Evolutionary conservation across 2,329 filamentous ascomycete species (phyloP).

Genomic region (Pyrenophora teres): DNA sequence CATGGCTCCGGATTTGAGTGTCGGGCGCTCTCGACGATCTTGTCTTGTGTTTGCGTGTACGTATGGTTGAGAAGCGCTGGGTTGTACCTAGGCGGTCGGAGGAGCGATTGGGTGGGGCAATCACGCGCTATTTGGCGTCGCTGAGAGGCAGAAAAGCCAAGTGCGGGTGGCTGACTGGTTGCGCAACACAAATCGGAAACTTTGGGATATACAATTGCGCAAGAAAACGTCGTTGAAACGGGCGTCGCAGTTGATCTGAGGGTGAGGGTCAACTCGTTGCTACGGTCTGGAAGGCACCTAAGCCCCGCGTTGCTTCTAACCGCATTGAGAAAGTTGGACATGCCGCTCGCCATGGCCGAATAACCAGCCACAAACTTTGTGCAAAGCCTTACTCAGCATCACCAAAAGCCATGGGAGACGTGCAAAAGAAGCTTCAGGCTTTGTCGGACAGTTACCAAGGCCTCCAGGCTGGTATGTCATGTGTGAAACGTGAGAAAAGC

Average conservation of each 20-base stretch:
- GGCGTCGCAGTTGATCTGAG: too few relatives aligned
- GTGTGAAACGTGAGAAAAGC: not conserved
- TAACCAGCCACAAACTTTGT: constrained; percentile 20
- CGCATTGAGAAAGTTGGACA: constrained; percentile 25
- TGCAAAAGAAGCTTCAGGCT: constrained; percentile 77
- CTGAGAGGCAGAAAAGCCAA: not conserved
- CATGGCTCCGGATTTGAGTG: constrained; percentile 58
- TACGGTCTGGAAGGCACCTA: constrained; percentile 10
- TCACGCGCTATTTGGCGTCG: not conserved
- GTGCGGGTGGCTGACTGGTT: not conserved
- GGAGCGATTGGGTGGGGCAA: constrained; percentile 7
- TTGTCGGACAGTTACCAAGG: constrained; percentile 88
- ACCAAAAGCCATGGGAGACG: constrained; percentile 52
- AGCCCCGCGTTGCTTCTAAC: constrained; percentile 33
- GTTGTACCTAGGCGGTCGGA: not conserved
- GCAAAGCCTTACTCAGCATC: constrained; percentile 33
- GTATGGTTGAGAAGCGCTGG: not conserved
- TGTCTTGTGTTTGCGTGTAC: constrained; percentile 8
- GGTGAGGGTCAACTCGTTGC: not conserved
- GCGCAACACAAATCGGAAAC: not conserved
- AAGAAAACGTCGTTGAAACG: not conserved
- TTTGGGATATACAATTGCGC: not conserved
- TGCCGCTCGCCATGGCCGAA: constrained; percentile 30
- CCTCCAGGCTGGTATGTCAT: constrained; percentile 74
- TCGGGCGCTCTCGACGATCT: not conserved